These are phyloP conservation scores for Galerina sulciceps DNA, from an alignment of 768 basidiomycete genomes.

Conservation along the genomic window DNA sequence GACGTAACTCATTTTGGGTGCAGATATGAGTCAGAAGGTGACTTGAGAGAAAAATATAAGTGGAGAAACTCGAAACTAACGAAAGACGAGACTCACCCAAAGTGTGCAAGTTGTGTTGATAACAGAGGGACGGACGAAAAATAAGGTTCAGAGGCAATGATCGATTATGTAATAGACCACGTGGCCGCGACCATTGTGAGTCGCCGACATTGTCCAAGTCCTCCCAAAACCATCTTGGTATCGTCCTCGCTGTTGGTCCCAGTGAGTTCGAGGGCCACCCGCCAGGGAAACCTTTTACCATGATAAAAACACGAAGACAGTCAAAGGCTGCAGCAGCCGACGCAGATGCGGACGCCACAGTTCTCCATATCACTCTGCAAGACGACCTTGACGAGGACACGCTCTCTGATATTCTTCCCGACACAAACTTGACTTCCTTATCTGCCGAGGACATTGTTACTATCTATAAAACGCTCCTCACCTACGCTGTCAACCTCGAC, in stretches of 20 bases:
- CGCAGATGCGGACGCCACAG: slow-evolving; percentile 33
- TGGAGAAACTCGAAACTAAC: slow-evolving; percentile 7
- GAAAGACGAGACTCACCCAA: slow-evolving; percentile 41
- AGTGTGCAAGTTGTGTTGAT: slow-evolving; percentile 48
- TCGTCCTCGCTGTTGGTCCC: slow-evolving; percentile 40
- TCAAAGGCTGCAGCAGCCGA: slow-evolving; percentile 54
- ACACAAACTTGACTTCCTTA: slow-evolving; percentile 56
- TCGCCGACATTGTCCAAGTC: background rate
- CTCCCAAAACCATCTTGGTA: slow-evolving; percentile 14
- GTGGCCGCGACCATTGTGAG: slow-evolving; percentile 29
- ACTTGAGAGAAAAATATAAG: slow-evolving; percentile 39
- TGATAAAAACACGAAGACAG: slow-evolving; percentile 65
- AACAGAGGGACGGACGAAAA: slow-evolving; percentile 27
- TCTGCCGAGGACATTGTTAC: slow-evolving; percentile 62
- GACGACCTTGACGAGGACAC: slow-evolving; percentile 69
- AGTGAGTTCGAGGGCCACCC: slow-evolving; percentile 33
- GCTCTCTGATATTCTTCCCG: slow-evolving; percentile 65
- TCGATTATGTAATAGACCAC: slow-evolving; percentile 34
- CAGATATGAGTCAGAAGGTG: slow-evolving; percentile 80
- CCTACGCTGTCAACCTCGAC: slow-evolving; percentile 61
- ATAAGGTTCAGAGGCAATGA: slow-evolving; percentile 40
- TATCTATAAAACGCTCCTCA: slow-evolving; percentile 65
- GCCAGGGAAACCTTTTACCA: slow-evolving; percentile 17
- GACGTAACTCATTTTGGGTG: slow-evolving; percentile 91
- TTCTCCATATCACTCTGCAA: slow-evolving; percentile 56